These are phyloP conservation scores for Ascoidea rubescens DNA, from an alignment of 805 yeast species.

Conservation along the genomic window DNA sequence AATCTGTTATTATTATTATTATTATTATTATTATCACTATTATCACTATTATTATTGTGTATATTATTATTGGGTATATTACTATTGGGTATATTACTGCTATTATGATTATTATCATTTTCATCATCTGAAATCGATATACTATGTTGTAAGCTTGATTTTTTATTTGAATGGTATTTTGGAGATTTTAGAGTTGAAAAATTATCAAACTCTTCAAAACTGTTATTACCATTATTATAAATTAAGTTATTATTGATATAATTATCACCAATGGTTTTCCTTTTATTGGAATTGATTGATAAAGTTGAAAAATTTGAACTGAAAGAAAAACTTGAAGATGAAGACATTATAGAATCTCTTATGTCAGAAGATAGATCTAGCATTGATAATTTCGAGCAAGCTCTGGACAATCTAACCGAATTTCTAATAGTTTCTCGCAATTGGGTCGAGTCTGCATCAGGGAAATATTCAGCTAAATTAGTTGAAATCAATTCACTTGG, in stretches of 20 bases:
- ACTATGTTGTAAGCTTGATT: too few species aligned
- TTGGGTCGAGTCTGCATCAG: constrained; percentile 58
- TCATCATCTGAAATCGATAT: background rate
- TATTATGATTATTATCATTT: too few species aligned
- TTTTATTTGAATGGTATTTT: too few species aligned
- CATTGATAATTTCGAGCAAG: constrained; percentile 8
- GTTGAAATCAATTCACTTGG: constrained; percentile 86
- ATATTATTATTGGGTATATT: too few species aligned
- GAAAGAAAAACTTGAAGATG: background rate
- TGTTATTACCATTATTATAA: background rate
- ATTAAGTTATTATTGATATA: too few species aligned
- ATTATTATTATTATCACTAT: too few species aligned
- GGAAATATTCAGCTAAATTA: constrained; percentile 83
- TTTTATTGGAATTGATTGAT: background rate
- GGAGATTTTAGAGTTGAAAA: background rate
- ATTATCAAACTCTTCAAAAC: background rate
- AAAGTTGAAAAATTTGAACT: background rate
- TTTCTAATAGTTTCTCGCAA: constrained; percentile 72
- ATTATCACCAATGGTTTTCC: background rate
- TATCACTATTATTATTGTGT: too few species aligned
- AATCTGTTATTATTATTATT: background rate
- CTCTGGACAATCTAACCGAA: constrained; percentile 45
- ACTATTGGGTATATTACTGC: too few species aligned
- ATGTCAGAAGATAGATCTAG: background rate
- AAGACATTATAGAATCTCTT: background rate